Conservation (phyloP, 2,329 filamentous ascomycete species). For the Phaeosphaeria sp. region DNA sequence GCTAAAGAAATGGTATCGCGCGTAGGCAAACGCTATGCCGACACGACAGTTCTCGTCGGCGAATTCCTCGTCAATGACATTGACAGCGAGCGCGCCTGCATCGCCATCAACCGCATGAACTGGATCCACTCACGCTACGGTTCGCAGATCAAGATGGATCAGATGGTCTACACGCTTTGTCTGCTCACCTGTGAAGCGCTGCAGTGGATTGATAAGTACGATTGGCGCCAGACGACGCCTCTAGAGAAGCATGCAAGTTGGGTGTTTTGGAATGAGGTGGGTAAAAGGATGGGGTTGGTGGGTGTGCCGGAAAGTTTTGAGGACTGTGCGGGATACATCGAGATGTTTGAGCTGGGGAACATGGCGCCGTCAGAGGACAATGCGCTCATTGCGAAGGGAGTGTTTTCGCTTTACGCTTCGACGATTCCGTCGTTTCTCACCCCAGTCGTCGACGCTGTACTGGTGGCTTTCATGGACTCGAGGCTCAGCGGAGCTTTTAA, state of each 20-base stretch:
- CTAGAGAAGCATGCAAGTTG: constrained; percentile 15
- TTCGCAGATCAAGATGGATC: constrained; percentile 12
- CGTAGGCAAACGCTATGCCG: constrained; percentile 13
- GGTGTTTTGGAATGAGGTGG: constrained; percentile 15
- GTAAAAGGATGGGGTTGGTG: constrained; percentile 12
- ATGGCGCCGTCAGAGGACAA: constrained; percentile 12
- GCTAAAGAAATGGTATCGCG: constrained; percentile 13
- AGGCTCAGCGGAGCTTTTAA: constrained; percentile 8
- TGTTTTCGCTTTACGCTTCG: constrained; percentile 11
- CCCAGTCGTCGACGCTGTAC: constrained; percentile 6
- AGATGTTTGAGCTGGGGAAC: constrained; percentile 9
- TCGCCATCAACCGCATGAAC: constrained; percentile 17
- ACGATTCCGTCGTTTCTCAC: constrained; percentile 12
- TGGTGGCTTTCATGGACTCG: constrained; percentile 11
- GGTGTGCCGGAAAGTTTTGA: constrained; percentile 11
- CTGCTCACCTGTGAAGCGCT: constrained; percentile 13
- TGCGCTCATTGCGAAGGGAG: constrained; percentile 11
- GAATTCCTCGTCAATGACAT: constrained; percentile 17
- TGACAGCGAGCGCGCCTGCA: constrained; percentile 17
- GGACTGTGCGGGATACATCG: constrained; percentile 10
- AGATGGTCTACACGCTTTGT: constrained; percentile 17
- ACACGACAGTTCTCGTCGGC: constrained; percentile 14
- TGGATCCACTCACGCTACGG: constrained; percentile 17
- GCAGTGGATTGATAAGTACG: constrained; percentile 13
- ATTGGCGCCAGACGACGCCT: constrained; percentile 9